These are phyloP conservation scores for Plantago coronopus DNA, from an alignment of 305 asterid genomes.

Conservation along the genomic window DNA sequence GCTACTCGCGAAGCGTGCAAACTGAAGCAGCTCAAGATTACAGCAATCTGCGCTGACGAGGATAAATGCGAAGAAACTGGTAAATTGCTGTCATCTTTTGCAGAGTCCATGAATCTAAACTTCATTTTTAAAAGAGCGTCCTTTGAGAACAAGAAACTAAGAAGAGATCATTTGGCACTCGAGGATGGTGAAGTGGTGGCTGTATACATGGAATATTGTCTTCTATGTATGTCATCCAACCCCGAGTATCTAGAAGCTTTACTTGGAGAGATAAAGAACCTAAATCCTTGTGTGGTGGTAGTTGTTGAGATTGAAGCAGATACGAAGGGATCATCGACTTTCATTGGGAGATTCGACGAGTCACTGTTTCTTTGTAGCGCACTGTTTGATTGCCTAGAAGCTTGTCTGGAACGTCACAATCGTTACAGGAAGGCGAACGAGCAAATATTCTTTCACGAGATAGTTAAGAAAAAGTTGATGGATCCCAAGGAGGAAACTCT, in stretches of 20 bases:
- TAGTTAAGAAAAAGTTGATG: no score
- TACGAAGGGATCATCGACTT: conserved; percentile 17
- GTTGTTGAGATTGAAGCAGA: conserved; percentile 30
- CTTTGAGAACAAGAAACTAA: conserved; percentile 25
- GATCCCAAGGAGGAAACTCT: no score
- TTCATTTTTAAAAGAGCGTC: conserved; percentile 27
- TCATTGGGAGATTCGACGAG: no score
- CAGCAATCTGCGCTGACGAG: conserved; percentile 34
- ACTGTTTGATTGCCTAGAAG: conserved; percentile 22
- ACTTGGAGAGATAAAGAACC: conserved; percentile 20
- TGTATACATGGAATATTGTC: conserved; percentile 24
- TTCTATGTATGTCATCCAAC: conserved; percentile 18
- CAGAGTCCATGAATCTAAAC: conserved; percentile 28
- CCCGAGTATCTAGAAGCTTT: conserved; percentile 24
- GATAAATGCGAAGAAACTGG: conserved; percentile 28
- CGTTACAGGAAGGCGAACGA: conserved; percentile 21
- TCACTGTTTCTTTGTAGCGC: conserved; percentile 23
- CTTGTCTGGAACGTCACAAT: conserved; percentile 19
- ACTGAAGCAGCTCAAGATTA: conserved; percentile 41
- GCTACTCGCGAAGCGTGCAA: conserved; percentile 23
- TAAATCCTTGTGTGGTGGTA: conserved; percentile 31
- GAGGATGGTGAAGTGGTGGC: conserved; percentile 38
- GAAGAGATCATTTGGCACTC: conserved; percentile 19
- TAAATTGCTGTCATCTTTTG: conserved; percentile 30
- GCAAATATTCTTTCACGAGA: conserved; percentile 20